Evolutionary conservation across 768 basidiomycete genomes (phyloP), one percentile per base, ranked within the genome.

Genomic region (Macrolepiota albuminosa): DNA sequence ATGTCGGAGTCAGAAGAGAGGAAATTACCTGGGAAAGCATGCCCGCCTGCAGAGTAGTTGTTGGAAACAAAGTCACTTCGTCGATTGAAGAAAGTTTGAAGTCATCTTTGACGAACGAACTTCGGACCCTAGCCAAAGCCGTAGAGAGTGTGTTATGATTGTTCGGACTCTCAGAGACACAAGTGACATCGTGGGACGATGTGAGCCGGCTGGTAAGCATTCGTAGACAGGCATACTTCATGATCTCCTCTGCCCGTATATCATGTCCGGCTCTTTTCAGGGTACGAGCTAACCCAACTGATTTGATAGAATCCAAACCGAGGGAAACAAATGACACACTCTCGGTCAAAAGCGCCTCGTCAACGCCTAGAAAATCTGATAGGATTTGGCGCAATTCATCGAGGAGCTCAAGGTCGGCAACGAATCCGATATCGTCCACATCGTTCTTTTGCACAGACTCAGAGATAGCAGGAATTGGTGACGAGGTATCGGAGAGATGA

Each of bases 301-400:
- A 75, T 60, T 74, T 76, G 59, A 81, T 76, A 7, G 80, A 81
- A 61, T 81, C 80, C 34, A 81, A 63, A 8, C 80, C 80, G 55
- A 81, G 66, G 5, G 80, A 74, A 13, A 81, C 66, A 31, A 81
- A 71, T 4, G 81, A 80, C 10, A 70, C 69, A 13, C 61, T 64
- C 16, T 67, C 58, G 13, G 60, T 63, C 24, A 75, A 26, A 16
- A 71, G 43, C 1, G 50, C 43, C 16, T 66, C 56, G 31, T 66
- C 52, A 24, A 75, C 59, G 18, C 63, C 61, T 46, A 75, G 61
- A 54, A 75, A 75, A 14, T 71, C 61, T 31, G 68, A 61, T 29
- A 73, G 54, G 13, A 69, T 63, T 33, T 21, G 26, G 16, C 60
- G 66, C 13, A 72, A 59, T 18, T 57, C 48, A 18, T 48, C 49